A percentile compares a stretch with the other conserved stretches of the same genome.
Evolutionary conservation across 2,329 filamentous ascomycete genomes (phyloP).

Genomic region (Microthyrium microscopicum): DNA sequence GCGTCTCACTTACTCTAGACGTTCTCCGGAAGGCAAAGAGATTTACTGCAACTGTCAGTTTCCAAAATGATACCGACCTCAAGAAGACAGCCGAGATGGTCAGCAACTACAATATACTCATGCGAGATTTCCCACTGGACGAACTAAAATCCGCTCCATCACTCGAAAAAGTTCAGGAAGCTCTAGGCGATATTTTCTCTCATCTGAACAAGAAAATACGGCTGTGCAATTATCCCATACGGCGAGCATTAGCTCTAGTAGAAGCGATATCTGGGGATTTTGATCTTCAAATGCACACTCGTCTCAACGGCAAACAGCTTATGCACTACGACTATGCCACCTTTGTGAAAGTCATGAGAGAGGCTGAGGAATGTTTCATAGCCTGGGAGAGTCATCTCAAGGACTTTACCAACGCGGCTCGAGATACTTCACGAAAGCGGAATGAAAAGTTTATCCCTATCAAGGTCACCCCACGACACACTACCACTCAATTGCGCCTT

Average conservation of each 20-base stretch:
- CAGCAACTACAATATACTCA: constrained; percentile 96
- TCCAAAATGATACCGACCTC: constrained; percentile 84
- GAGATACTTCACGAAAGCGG: constrained; percentile 80
- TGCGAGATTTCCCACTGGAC: constrained; percentile 94
- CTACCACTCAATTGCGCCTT: constrained; percentile 74
- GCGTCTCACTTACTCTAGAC: constrained; percentile 79
- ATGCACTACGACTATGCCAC: constrained; percentile 88
- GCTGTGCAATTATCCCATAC: constrained; percentile 89
- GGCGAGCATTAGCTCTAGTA: constrained; percentile 79
- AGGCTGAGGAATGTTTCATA: constrained; percentile 70
- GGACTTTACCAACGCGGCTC: constrained; percentile 93
- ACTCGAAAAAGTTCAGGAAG: constrained; percentile 72
- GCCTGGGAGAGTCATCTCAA: constrained; percentile 94
- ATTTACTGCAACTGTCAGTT: constrained; percentile 94
- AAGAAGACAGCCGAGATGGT: constrained; percentile 94
- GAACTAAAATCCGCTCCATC: constrained; percentile 87
- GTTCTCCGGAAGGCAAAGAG: constrained; percentile 94
- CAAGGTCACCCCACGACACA: constrained; percentile 80
- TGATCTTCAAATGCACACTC: constrained; percentile 66
- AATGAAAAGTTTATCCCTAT: constrained; percentile 99
- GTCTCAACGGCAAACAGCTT: constrained; percentile 72
- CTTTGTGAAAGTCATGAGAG: constrained; percentile 71
- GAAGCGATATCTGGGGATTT: constrained; percentile 92
- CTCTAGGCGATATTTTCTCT: constrained; percentile 73
- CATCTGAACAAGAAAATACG: constrained; percentile 97